A percentile compares a stretch with the other conserved stretches of the same genome.
phyloP scores from a whole-genome alignment of 179 eudicot genomes.

The Sideroxylon spinosum region DNA sequence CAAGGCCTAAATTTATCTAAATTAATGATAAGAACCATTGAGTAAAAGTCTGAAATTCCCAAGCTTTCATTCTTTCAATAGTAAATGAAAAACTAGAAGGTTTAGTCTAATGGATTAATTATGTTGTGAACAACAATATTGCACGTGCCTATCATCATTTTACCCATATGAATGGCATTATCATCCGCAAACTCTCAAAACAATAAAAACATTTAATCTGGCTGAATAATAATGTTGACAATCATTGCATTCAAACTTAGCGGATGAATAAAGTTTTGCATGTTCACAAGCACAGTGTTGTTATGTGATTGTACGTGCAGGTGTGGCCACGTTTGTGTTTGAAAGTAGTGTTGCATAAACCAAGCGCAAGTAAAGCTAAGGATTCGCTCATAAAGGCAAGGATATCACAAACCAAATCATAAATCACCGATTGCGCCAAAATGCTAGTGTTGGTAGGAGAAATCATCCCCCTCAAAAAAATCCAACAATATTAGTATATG shows the following conservation, averaged over 20 bases:
- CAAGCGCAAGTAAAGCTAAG: constrained; percentile 6
- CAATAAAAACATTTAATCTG: constrained; percentile 3
- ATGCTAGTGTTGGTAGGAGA: too few species aligned
- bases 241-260: neutral
- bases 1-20: too few species aligned
- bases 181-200: neutral
- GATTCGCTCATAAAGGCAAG: too few species aligned
- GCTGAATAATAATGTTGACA: neutral
- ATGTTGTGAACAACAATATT: neutral
- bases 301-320: too few species aligned
- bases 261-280: neutral
- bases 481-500: too few species aligned
- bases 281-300: neutral
- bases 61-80: neutral
- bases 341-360: neutral
- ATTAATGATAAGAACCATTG: too few species aligned
- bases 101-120: neutral
- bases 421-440: too few species aligned
- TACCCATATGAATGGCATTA: neutral
- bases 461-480: too few species aligned
- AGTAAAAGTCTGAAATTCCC: too few species aligned
- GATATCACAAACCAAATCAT: too few species aligned
- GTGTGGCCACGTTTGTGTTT: neutral
- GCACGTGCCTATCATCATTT: too few species aligned
- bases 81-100: neutral